Evolutionary conservation across 371 early-diverging fungal species (phyloP).

Genomic region (Dinochytrium kinnereticum): DNA sequence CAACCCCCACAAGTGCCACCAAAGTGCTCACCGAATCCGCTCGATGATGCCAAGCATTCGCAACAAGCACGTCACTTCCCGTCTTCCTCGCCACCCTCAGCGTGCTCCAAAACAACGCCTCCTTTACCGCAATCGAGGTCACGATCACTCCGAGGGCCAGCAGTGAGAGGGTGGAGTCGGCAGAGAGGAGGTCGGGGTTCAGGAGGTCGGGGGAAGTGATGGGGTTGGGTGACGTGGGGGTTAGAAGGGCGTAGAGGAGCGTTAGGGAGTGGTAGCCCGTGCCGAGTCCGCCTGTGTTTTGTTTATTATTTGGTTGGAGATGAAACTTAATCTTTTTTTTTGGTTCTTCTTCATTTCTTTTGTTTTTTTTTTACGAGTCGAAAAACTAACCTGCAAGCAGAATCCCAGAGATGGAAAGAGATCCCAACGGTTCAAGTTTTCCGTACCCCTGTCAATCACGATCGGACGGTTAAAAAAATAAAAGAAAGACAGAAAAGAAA

Average conservation of each 20-base stretch:
- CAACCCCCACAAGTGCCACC: slow-evolving; percentile 46
- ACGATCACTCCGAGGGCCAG: slow-evolving; percentile 34
- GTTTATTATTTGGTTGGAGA: no score
- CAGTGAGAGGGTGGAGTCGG: slow-evolving; percentile 17
- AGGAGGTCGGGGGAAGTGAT: neutral
- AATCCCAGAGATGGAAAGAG: slow-evolving; percentile 36
- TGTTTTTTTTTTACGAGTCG: no score
- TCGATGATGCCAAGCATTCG: slow-evolving; percentile 55
- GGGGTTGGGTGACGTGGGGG: neutral
- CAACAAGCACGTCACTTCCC: slow-evolving; percentile 37
- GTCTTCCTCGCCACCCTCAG: slow-evolving; percentile 31
- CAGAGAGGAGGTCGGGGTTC: neutral
- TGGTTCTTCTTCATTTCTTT: no score
- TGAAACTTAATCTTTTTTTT: no score
- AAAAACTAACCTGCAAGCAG: slow-evolving; percentile 24
- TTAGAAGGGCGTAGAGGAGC: slow-evolving; percentile 9
- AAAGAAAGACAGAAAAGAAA: no score
- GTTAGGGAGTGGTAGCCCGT: slow-evolving; percentile 33
- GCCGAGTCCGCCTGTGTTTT: slow-evolving; percentile 35
- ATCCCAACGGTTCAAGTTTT: slow-evolving; percentile 47
- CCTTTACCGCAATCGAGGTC: slow-evolving; percentile 37
- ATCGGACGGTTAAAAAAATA: neutral
- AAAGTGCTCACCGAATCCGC: slow-evolving; percentile 39
- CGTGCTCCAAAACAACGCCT: slow-evolving; percentile 42
- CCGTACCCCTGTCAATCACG: slow-evolving; percentile 34